Evolutionary conservation across 192 early-diverging fungal species (phyloP).

Genomic region (Linnemannia elongata): DNA sequence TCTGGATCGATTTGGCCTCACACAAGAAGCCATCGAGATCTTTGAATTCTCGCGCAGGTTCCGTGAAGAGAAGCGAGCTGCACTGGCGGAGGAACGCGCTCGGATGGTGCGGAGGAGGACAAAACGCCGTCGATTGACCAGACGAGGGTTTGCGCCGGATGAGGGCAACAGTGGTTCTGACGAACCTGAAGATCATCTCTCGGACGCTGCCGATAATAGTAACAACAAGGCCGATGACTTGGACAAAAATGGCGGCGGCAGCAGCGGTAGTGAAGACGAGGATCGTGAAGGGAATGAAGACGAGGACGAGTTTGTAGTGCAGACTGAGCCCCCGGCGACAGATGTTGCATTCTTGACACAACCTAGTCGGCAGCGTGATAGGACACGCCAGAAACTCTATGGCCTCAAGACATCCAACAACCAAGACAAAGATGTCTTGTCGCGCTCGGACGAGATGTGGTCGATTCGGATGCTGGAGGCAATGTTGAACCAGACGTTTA

Average conservation of each 20-base stretch:
- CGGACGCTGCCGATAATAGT: too few relatives aligned
- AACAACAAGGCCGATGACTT: too few relatives aligned
- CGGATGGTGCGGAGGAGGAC: conserved; percentile 16
- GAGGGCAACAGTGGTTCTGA: conserved; percentile 40
- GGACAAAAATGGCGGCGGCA: neutral
- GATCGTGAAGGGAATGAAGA: neutral
- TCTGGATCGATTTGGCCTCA: neutral
- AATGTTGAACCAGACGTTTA: conserved; percentile 32
- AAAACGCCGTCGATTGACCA: conserved; percentile 29
- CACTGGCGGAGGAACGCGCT: conserved; percentile 9
- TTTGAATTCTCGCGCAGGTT: conserved; percentile 51
- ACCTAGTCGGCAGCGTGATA: neutral
- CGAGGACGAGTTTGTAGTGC: neutral
- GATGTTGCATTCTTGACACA: conserved; percentile 21
- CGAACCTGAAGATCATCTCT: neutral
- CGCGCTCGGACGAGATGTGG: neutral
- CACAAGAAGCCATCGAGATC: conserved; percentile 45
- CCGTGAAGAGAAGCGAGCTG: conserved; percentile 31
- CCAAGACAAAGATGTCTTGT: neutral
- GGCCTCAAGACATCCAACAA: neutral
- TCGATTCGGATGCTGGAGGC: conserved; percentile 25
- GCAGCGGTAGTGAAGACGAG: neutral
- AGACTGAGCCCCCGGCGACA: conserved; percentile 23
- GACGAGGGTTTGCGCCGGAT: conserved; percentile 41
- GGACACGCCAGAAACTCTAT: conserved; percentile 19